phyloP scores from a whole-genome alignment of 2,329 filamentous ascomycete genomes.

The Fusarium mangiferae region DNA sequence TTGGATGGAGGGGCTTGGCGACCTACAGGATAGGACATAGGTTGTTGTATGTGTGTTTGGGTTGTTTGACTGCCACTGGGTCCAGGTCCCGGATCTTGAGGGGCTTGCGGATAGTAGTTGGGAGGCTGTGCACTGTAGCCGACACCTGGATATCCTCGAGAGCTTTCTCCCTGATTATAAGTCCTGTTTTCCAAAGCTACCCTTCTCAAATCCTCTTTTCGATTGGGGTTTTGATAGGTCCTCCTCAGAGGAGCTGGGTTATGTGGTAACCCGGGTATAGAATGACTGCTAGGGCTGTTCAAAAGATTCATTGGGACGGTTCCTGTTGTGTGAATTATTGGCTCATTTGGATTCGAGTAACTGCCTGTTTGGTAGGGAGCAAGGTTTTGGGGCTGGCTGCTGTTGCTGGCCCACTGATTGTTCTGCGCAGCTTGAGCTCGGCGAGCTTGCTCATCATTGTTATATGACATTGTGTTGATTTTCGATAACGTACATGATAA shows the following conservation, averaged over 20 bases:
- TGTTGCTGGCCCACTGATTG: no score
- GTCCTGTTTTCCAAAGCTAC: no score
- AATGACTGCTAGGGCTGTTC: not conserved
- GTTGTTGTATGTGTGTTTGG: no score
- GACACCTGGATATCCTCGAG: not conserved
- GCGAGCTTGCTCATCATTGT: not conserved
- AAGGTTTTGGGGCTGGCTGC: not conserved
- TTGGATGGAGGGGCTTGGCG: no score
- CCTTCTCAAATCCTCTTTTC: no score
- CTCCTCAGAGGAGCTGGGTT: no score
- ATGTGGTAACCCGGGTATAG: not conserved
- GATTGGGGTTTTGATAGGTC: no score
- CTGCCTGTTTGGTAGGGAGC: not conserved
- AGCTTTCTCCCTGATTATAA: not conserved
- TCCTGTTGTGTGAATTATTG: not conserved
- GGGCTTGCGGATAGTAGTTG: not conserved
- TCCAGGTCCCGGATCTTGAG: not conserved
- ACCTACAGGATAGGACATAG: fast-evolving
- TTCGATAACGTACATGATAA: no score
- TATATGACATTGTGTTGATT: not conserved
- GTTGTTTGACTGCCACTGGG: not conserved
- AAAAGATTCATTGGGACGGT: not conserved
- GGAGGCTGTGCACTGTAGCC: not conserved
- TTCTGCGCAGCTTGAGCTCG: not conserved
- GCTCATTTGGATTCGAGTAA: not conserved